Percentiles rank a stretch among this genome's conserved stretches.
These are phyloP conservation scores for Alternaria brassicae DNA, from an alignment of 2,329 filamentous ascomycete genomes.

Conservation along the genomic window DNA sequence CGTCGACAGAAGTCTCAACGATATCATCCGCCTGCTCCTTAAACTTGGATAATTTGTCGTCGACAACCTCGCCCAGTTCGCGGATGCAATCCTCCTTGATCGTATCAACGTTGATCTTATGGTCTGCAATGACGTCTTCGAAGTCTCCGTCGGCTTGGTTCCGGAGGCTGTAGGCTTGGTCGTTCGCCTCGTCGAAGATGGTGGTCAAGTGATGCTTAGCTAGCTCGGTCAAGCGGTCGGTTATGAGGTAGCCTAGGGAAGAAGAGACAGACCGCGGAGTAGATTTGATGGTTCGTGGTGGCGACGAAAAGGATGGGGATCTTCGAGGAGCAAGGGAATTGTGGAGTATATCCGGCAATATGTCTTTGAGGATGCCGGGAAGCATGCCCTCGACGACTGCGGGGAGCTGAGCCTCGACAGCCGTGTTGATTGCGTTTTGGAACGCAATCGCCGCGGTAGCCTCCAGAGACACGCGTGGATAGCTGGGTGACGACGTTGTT, in stretches of 20 bases:
- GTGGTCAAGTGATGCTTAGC: conserved; percentile 4
- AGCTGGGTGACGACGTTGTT: neutral
- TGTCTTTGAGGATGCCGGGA: conserved; percentile 1
- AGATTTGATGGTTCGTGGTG: neutral
- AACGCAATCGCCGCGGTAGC: neutral
- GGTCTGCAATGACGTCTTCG: conserved; percentile 13
- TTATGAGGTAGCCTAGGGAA: conserved; percentile 12
- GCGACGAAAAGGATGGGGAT: neutral
- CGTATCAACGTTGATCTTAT: conserved; percentile 4
- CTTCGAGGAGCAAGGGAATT: neutral
- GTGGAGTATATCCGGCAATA: conserved; percentile 14
- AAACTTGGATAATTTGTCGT: conserved; percentile 10
- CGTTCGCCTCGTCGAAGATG: conserved; percentile 12
- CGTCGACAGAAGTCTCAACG: conserved; percentile 1
- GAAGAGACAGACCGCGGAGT: neutral
- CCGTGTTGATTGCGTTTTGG: conserved; percentile 6
- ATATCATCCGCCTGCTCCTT: conserved; percentile 5
- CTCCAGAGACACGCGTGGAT: neutral
- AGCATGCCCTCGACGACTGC: conserved; percentile 9
- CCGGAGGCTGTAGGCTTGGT: conserved; percentile 14
- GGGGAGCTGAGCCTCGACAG: conserved; percentile 13
- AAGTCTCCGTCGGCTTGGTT: conserved; percentile 16
- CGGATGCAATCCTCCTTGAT: conserved; percentile 10
- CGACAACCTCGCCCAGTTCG: conserved; percentile 3
- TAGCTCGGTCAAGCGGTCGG: neutral